Evolutionary conservation across 2,329 filamentous ascomycete genomes (phyloP).

Genomic region (Xylaria sp.): DNA sequence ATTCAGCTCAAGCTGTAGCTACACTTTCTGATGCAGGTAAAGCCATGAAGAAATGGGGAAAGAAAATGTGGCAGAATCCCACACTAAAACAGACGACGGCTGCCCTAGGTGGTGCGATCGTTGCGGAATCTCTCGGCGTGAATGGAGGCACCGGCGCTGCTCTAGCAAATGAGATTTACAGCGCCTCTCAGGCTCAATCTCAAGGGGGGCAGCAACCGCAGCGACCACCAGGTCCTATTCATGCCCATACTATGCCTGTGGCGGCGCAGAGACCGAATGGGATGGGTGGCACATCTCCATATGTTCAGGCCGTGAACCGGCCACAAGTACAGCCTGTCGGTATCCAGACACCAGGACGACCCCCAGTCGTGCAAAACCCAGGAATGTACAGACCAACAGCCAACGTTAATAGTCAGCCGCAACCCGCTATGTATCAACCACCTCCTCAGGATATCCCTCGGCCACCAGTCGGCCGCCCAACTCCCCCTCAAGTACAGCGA

Average conservation of each 20-base stretch:
- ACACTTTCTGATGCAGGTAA: slow-evolving; percentile 31
- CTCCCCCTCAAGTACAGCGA: slow-evolving; percentile 12
- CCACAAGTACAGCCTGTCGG: slow-evolving; percentile 25
- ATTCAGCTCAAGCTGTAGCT: slow-evolving; percentile 25
- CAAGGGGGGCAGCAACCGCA: slow-evolving; percentile 6
- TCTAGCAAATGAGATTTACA: slow-evolving; percentile 20
- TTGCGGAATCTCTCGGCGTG: slow-evolving; percentile 25
- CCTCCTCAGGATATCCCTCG: slow-evolving; percentile 12
- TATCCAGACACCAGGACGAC: slow-evolving; percentile 28
- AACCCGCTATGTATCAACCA: slow-evolving; percentile 8
- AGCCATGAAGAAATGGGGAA: slow-evolving; percentile 38
- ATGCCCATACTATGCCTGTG: slow-evolving; percentile 22
- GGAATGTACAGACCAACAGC: slow-evolving; percentile 15
- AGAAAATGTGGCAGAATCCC: slow-evolving; percentile 33
- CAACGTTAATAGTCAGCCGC: slow-evolving; percentile 21
- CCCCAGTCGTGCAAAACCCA: slow-evolving; percentile 30
- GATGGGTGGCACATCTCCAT: not conserved
- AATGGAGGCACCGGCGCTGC: slow-evolving; percentile 20
- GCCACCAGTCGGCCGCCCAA: slow-evolving; percentile 18
- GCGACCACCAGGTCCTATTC: slow-evolving; percentile 11
- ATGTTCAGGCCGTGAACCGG: slow-evolving; percentile 8
- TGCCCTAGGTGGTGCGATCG: slow-evolving; percentile 28
- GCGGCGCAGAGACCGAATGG: slow-evolving; percentile 16
- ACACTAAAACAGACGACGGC: slow-evolving; percentile 31
- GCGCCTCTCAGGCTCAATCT: slow-evolving; percentile 12